Conservation (phyloP, 2,329 filamentous ascomycete species). For the Cercospora nicotianae region DNA sequence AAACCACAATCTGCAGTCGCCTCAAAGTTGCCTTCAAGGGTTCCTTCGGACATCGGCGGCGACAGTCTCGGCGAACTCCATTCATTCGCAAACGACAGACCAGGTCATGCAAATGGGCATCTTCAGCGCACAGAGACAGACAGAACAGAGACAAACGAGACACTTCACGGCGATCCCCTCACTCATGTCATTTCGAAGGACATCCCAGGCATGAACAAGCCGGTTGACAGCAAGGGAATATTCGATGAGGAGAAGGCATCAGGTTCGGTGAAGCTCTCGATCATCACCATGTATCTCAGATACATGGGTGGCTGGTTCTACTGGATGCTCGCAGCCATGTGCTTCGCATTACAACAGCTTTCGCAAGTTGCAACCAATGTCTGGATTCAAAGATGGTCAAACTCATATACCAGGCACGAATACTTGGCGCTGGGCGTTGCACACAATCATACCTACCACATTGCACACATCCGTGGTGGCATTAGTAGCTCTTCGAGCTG, state of each 20-base stretch:
- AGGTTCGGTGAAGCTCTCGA: constrained; percentile 83
- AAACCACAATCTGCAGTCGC: constrained; percentile 66
- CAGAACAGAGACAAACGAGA: constrained; percentile 34
- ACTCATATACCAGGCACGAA: constrained; percentile 68
- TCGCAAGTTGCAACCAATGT: constrained; percentile 84
- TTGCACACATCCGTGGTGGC: constrained; percentile 46
- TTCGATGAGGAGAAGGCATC: constrained; percentile 71
- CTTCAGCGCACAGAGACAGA: constrained; percentile 34
- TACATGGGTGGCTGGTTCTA: constrained; percentile 98
- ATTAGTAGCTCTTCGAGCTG: constrained; percentile 49
- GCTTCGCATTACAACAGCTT: constrained; percentile 81
- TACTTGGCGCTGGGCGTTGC: constrained; percentile 29
- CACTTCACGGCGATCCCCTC: constrained; percentile 46
- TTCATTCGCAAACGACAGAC: constrained; percentile 41
- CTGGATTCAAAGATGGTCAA: constrained; percentile 95
- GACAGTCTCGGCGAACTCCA: constrained; percentile 40
- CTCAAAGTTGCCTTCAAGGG: constrained; percentile 74
- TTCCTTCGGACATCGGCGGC: constrained; percentile 70
- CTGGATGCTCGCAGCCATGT: constrained; percentile 73
- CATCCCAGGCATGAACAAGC: constrained; percentile 40
- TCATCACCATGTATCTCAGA: constrained; percentile 79
- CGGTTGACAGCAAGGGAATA: constrained; percentile 53
- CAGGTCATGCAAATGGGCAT: constrained; percentile 50
- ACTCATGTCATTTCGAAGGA: constrained; percentile 48
- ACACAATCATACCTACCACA: constrained; percentile 32